Conservation (phyloP, 177 flowering plant species). For the Telopea speciosissima region DNA sequence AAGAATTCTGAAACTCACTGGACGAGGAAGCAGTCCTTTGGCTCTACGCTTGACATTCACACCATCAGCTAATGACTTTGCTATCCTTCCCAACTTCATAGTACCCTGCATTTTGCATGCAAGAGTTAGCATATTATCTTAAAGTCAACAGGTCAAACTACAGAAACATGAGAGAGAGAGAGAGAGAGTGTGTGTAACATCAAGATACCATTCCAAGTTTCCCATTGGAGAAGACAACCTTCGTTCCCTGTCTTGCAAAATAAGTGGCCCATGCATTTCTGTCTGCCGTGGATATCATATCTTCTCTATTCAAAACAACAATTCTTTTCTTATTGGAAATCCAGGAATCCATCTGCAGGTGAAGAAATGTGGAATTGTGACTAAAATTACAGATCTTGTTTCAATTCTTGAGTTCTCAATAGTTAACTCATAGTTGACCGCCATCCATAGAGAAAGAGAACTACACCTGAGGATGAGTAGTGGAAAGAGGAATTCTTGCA, state of each 20-base stretch:
- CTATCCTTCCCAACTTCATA: conserved; percentile 73
- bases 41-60: conserved; percentile 86
- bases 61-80: conserved; percentile 63
- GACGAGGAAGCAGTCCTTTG: conserved; percentile 89
- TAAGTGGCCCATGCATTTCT: conserved; percentile 90
- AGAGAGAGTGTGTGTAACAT: not conserved
- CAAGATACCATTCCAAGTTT: conserved; percentile 79
- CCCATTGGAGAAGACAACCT: conserved; percentile 83
- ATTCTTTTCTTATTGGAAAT: conserved; percentile 80
- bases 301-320: conserved; percentile 91
- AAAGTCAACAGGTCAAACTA: not conserved
- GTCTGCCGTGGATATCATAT: conserved; percentile 92
- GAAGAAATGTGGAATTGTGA: not conserved
- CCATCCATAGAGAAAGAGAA: conserved; percentile 1
- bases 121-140: conserved; percentile 8
- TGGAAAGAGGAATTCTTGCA: conserved; percentile 92
- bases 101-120: conserved; percentile 55
- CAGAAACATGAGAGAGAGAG: conserved; percentile 6
- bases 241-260: conserved; percentile 70
- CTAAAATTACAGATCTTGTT: not conserved
- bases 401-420: not conserved
- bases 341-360: conserved; percentile 84
- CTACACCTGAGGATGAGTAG: conserved; percentile 83
- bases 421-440: not conserved
- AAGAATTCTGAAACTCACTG: conserved; percentile 43